phyloP scores from a whole-genome alignment of 2,329 filamentous ascomycete genomes.

The Beauveria medogensis region DNA sequence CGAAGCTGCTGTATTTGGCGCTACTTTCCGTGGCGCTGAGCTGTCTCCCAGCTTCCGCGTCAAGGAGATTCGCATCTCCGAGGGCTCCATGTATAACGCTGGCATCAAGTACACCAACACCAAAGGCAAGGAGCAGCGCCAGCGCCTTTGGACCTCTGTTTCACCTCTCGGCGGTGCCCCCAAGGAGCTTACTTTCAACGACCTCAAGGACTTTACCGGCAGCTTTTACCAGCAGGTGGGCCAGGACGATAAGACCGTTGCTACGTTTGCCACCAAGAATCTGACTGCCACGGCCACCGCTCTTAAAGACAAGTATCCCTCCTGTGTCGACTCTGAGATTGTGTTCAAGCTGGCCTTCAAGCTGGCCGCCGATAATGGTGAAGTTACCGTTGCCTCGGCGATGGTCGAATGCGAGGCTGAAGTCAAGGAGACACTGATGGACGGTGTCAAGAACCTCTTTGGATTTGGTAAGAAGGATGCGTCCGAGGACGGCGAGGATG shows the following conservation, averaged over 20 bases:
- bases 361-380: constrained; percentile 63
- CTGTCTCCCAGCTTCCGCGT: constrained; percentile 94
- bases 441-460: constrained; percentile 92
- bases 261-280: constrained; percentile 69
- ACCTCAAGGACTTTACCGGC: constrained; percentile 73
- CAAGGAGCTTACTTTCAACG: constrained; percentile 82
- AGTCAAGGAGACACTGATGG: constrained; percentile 72
- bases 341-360: constrained; percentile 71
- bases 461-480: constrained; percentile 89
- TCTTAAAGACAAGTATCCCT: constrained; percentile 65
- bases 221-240: constrained; percentile 68
- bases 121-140: constrained; percentile 63
- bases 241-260: constrained; percentile 51
- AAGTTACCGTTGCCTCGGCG: constrained; percentile 71
- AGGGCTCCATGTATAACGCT: constrained; percentile 65
- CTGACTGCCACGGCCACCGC: constrained; percentile 74
- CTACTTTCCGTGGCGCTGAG: constrained; percentile 86
- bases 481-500: constrained; percentile 50
- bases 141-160: constrained; percentile 73
- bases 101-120: constrained; percentile 66
- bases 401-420: constrained; percentile 80
- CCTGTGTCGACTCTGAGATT: constrained; percentile 69
- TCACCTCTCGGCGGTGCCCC: constrained; percentile 64
- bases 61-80: constrained; percentile 86
- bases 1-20: constrained; percentile 91